Conservation (phyloP, 305 asterid genomes). For the Petunia hybrid region DNA sequence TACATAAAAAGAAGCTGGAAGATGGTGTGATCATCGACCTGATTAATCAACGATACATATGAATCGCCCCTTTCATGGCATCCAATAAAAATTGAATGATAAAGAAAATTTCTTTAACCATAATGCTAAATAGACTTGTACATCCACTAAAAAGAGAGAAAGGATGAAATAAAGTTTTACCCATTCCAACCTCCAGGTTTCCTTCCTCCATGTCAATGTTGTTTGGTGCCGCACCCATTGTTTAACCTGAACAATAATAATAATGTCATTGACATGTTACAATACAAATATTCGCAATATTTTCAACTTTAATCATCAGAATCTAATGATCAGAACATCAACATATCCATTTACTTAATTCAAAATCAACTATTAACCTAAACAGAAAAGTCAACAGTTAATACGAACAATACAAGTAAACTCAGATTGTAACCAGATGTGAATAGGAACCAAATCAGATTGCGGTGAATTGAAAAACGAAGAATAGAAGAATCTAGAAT, state of each 20-base stretch:
- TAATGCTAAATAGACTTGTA: background rate
- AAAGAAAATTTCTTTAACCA: background rate
- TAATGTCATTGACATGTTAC: background rate
- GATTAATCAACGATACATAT: background rate
- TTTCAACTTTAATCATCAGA: background rate
- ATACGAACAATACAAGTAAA: slow-evolving; percentile 15
- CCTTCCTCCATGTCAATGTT: slow-evolving; percentile 83
- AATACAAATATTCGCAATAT: background rate
- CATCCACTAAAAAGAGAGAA: background rate
- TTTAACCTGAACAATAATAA: slow-evolving; percentile 32
- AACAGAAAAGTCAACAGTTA: slow-evolving; percentile 22
- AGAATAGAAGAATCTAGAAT: slow-evolving; percentile 20
- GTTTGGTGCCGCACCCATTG: slow-evolving; percentile 70
- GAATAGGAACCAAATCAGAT: slow-evolving; percentile 12
- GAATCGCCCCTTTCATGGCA: background rate
- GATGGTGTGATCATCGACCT: background rate
- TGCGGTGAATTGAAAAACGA: background rate
- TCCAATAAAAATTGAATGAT: background rate
- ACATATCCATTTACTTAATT: too few species aligned
- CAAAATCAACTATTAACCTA: too few species aligned
- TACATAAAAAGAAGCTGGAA: background rate
- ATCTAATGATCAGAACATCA: too few species aligned
- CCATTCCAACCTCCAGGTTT: slow-evolving; percentile 96
- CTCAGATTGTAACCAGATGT: background rate
- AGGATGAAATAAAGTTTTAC: slow-evolving; percentile 46